phyloP scores from a whole-genome alignment of 2,329 filamentous ascomycete genomes.

The Myotisia sp. region DNA sequence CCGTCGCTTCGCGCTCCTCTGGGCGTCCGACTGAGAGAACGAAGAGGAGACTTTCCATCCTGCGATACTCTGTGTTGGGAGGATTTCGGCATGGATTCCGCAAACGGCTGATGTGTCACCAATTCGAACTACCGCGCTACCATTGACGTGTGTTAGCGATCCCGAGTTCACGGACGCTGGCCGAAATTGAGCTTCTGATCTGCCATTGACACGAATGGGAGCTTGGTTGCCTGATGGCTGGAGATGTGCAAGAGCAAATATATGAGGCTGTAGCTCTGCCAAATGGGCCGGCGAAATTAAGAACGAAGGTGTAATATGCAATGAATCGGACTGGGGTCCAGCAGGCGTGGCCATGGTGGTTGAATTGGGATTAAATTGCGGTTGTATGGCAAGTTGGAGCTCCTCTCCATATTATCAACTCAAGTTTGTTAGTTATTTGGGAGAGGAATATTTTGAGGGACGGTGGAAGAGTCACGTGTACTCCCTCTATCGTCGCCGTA shows the following conservation, averaged over 20 bases:
- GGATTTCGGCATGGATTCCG: constrained; percentile 73
- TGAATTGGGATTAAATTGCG: too few species aligned
- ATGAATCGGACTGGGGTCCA: constrained; percentile 1
- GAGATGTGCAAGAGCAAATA: constrained; percentile 82
- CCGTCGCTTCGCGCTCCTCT: constrained; percentile 21
- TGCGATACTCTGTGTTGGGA: constrained; percentile 59
- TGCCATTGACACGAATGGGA: constrained; percentile 66
- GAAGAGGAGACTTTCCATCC: constrained; percentile 32
- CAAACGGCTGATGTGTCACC: constrained; percentile 93
- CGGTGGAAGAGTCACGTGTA: too few species aligned
- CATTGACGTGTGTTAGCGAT: constrained; percentile 76
- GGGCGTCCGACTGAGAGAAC: constrained; percentile 17
- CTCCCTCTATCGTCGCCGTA: too few species aligned
- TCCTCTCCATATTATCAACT: too few species aligned
- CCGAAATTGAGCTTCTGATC: constrained; percentile 54
- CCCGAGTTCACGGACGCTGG: constrained; percentile 63
- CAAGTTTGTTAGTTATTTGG: too few species aligned
- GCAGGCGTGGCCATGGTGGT: too few species aligned
- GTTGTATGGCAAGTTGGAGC: too few species aligned
- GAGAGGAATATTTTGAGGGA: too few species aligned
- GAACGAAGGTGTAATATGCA: constrained; percentile 27
- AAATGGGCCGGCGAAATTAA: constrained; percentile 55
- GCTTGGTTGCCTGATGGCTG: constrained; percentile 42
- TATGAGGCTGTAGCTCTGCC: constrained; percentile 75
- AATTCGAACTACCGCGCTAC: constrained; percentile 72